Percentiles rank a stretch among this genome's conserved stretches.
These are phyloP conservation scores for Escovopsis sp. DNA, from an alignment of 2,329 filamentous ascomycete genomes.

Conservation along the genomic window DNA sequence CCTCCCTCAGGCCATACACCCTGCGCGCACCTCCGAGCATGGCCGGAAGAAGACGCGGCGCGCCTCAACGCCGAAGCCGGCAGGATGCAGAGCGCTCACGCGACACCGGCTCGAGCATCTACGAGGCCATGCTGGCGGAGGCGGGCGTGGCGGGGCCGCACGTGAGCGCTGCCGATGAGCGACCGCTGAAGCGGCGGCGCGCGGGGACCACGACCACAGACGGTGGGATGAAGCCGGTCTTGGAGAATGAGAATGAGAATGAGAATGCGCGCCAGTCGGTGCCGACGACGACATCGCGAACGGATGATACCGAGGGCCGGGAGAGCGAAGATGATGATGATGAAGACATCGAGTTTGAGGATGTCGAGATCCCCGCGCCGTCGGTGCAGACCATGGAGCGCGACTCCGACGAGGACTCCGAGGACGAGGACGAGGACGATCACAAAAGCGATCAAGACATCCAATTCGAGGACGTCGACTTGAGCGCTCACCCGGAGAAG, in stretches of 20 bases:
- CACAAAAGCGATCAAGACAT: slow-evolving; percentile 26
- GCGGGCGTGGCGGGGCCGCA: slow-evolving; percentile 23
- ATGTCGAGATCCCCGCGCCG: slow-evolving; percentile 31
- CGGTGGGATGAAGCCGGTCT: too few species aligned
- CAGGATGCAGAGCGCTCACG: slow-evolving; percentile 5
- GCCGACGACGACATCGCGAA: neutral
- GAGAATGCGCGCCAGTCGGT: neutral
- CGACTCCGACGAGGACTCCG: slow-evolving; percentile 32
- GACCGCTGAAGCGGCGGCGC: slow-evolving; percentile 26
- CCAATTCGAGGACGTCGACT: slow-evolving; percentile 35
- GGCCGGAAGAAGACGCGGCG: slow-evolving; percentile 17
- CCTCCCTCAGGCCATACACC: too few species aligned
- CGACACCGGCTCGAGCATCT: slow-evolving; percentile 24
- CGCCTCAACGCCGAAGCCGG: slow-evolving; percentile 11
- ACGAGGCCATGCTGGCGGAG: slow-evolving; percentile 34
- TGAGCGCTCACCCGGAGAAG: slow-evolving; percentile 18
- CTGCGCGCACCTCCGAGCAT: slow-evolving; percentile 9
- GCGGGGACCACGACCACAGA: slow-evolving; percentile 8
- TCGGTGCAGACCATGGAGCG: slow-evolving; percentile 36
- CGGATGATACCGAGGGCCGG: neutral
- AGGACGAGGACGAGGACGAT: slow-evolving; percentile 27
- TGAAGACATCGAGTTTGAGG: slow-evolving; percentile 33
- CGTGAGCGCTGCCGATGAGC: slow-evolving; percentile 17
- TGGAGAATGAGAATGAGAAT: neutral
- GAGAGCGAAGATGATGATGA: slow-evolving; percentile 25